Evolutionary conservation across 176 grass and related monocot genomes (phyloP), one percentile per base, ranked within the genome.

Genomic region (Areca catechu): DNA sequence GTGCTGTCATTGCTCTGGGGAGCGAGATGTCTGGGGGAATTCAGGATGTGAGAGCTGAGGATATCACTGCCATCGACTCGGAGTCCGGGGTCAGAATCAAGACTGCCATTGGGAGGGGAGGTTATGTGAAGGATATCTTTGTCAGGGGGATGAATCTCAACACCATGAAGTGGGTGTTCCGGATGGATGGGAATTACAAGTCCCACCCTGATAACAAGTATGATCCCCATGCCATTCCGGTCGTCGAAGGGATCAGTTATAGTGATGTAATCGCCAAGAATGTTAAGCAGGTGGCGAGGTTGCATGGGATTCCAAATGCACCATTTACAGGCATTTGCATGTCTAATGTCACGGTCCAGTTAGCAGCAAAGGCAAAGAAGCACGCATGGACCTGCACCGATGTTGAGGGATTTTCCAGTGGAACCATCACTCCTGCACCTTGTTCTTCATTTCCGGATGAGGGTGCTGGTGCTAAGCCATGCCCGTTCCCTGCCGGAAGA

Each of bases 1-100:
- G 87, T 65, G 93, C 93, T 0, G 73, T 83, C 15, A 80, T 97
- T 54, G 93, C 93, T 27, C 72, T 97, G 0, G 93, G 93, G 50
- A 97, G 93, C 60, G 93, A 97, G 87, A 97, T 97, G 93, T 97
- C 93, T 0, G 93, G 93, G 4, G 93, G 93, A 12, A 91, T 97
- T 72, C 66, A 58, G n/a, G 93, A 97, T 60, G 87, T 97, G 57
- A 65, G 93, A 16, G 87, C 75, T 0, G 93, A 97, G 85, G 87
- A 88, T 74, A 77, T 91, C 69, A 76, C 78, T 4, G 93, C 93
- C 20, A 15, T 91, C 15, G 17, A 82, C 57, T 65, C 93, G 4
- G 92, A 97, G 84, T 91, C 86, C 3, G 92, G 29, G 34, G 86
- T 97, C 69, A 71, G 92, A 24, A 88, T 97, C 80, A 97, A 97